Base-by-base conservation (phyloP, 441 rosid genomes). In the Mallotus repandus region DNA sequence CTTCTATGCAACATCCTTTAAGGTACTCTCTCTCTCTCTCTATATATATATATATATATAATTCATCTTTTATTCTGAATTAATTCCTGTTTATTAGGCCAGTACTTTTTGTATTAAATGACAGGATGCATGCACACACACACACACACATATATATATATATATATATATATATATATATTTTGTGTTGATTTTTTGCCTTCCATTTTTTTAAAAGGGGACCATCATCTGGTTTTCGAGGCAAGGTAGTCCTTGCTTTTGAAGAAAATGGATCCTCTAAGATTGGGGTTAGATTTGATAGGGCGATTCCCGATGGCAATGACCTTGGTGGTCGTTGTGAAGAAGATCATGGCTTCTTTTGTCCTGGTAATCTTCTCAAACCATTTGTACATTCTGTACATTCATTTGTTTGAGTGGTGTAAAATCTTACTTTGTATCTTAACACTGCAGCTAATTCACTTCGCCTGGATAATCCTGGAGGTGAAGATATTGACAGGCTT, bases 281-380 rank as follows among this genome's bases (percentile, higher is more conserved):
- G 80, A 79, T 96, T 75, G 98, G 99, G 64, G 94, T 96, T 72
- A 94, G 98, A 81, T 96, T 96, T 75, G 99, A 96, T 82, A 92
- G 74, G 78, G 73, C 94, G 65, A 86, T 96, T 63, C 89, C 84
- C 13, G 98, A 94, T 80, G 99, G 99, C 87, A 94, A 85, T 76
- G 92, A 91, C 82, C 97, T 96, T 72, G 99, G 98, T 73, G 99
- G 98, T 61, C 90, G 68, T 68, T 96, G 99, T 81, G 98, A 96
- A 81, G 95, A 87, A 75, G 96, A 88, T 71, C 96, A 81, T 60
- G 98, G 99, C 52, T 96, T 94, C 80, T 96, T 94, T 75, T 96
- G 98, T 87, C 73, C 92, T 73, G 97, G 99, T 96, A 85, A 77
- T 73, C 46, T 7, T 18, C 69, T 57, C 8, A 59, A 57, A 29